Evolutionary conservation across 768 basidiomycete species (phyloP).

Genomic region (Cystobasidium ongulense): DNA sequence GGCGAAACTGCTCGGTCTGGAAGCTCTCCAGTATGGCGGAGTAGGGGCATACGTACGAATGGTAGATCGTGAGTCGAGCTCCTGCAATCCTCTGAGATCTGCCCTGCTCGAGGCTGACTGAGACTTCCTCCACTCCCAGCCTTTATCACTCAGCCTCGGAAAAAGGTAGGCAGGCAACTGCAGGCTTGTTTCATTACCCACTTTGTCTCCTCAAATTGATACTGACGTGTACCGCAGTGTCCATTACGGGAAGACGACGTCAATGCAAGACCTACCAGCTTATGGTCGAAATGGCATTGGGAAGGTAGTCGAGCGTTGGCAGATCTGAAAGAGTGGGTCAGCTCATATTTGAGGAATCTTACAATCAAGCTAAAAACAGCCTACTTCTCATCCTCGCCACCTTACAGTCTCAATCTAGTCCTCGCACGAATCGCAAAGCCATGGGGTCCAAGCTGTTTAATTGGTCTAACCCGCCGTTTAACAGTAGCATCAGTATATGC

Average conservation of each 20-base stretch:
- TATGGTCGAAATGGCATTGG: conserved; percentile 16
- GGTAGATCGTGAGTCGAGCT: background rate
- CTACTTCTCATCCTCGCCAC: background rate
- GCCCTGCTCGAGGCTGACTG: background rate
- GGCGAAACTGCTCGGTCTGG: conserved; percentile 1
- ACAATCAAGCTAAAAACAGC: background rate
- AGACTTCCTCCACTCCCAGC: background rate
- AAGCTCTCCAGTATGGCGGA: conserved; percentile 25
- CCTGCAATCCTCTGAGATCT: background rate
- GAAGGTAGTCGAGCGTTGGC: conserved; percentile 24
- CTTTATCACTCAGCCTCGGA: conserved; percentile 6
- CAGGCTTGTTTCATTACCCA: background rate
- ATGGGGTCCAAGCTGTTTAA: background rate
- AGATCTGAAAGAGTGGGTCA: conserved; percentile 5
- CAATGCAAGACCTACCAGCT: background rate
- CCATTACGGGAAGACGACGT: conserved; percentile 10
- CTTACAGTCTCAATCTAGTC: conserved; percentile 36
- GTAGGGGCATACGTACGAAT: conserved; percentile 13
- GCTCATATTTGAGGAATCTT: too few species aligned
- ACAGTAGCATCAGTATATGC: conserved; percentile 36
- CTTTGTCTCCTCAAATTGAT: background rate
- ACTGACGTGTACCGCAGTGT: background rate
- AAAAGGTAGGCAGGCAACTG: background rate
- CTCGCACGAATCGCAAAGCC: conserved; percentile 1
- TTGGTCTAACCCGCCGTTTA: conserved; percentile 1